Conservation (phyloP, 2,329 filamentous ascomycete species). For the Clarireedia paspali region DNA sequence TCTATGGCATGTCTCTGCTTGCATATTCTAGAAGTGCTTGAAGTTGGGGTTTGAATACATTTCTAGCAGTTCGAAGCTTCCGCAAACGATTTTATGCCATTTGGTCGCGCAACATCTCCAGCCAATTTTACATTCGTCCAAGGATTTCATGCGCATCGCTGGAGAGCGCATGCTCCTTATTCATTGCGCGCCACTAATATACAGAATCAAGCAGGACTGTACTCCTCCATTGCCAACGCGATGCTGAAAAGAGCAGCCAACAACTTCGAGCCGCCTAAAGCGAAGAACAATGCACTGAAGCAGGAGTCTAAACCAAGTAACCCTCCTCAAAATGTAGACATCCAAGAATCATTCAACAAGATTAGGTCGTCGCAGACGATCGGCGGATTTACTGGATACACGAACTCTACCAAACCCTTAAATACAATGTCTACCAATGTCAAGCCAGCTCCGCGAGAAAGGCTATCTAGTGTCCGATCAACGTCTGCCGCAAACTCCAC, state of each 20-base stretch:
- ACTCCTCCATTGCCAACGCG: constrained; percentile 27
- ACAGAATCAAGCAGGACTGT: constrained; percentile 9
- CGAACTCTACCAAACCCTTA: constrained; percentile 15
- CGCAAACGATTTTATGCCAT: constrained; percentile 27
- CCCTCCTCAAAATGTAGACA: constrained; percentile 40
- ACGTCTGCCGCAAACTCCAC: neutral
- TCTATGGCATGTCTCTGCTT: too few species aligned
- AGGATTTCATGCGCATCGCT: constrained; percentile 23
- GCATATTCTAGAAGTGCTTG: too few species aligned
- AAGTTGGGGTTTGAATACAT: constrained; percentile 10
- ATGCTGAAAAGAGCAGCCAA: constrained; percentile 30
- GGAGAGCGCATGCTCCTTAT: constrained; percentile 19
- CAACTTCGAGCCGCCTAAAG: constrained; percentile 13
- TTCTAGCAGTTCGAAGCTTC: constrained; percentile 8
- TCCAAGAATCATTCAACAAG: constrained; percentile 44
- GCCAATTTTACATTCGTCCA: constrained; percentile 21
- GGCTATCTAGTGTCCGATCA: constrained; percentile 9
- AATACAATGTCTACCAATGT: constrained; percentile 21
- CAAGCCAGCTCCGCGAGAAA: neutral
- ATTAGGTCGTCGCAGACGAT: constrained; percentile 31
- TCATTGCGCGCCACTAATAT: constrained; percentile 16
- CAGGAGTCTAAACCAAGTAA: constrained; percentile 52
- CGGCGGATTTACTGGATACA: constrained; percentile 30
- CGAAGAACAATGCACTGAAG: constrained; percentile 33
- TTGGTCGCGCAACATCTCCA: constrained; percentile 20